phyloP scores from a whole-genome alignment of 768 basidiomycete species.

The Suillus luteus region DNA sequence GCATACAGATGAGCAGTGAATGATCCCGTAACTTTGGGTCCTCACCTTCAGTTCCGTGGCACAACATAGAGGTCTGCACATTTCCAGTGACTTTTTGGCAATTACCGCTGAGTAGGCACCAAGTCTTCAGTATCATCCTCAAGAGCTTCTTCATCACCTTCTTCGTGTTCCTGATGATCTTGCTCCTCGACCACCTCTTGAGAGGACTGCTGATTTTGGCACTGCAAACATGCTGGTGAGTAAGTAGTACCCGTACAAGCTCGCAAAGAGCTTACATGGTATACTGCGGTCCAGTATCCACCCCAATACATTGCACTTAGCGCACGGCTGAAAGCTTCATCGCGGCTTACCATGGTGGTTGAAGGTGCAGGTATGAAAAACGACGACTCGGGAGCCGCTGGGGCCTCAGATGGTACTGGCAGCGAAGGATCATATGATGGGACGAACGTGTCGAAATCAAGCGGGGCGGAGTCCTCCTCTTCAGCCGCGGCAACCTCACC shows the following conservation, averaged over 20 bases:
- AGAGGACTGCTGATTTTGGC: conserved; percentile 31
- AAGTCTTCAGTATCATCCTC: conserved; percentile 29
- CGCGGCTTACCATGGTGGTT: conserved; percentile 52
- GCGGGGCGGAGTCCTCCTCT: conserved; percentile 57
- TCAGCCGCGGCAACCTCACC: conserved; percentile 9
- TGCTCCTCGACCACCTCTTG: conserved; percentile 25
- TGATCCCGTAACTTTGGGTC: neutral
- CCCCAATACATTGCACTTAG: conserved; percentile 83
- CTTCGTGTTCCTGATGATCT: conserved; percentile 31
- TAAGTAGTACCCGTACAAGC: neutral
- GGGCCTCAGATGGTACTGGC: conserved; percentile 29
- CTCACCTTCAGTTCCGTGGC: conserved; percentile 3
- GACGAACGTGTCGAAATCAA: conserved; percentile 71
- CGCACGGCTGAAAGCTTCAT: conserved; percentile 78
- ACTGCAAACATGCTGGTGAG: conserved; percentile 26
- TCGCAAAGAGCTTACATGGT: conserved; percentile 55
- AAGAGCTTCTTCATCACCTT: conserved; percentile 28
- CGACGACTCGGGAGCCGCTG: conserved; percentile 19
- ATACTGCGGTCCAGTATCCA: conserved; percentile 87
- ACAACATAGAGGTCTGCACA: no score
- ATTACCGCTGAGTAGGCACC: conserved; percentile 33
- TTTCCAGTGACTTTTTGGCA: neutral
- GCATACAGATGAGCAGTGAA: neutral
- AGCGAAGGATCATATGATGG: conserved; percentile 72
- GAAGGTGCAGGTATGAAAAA: conserved; percentile 35